Percentiles rank a stretch among this genome's conserved stretches.
phyloP scores from a whole-genome alignment of 352 stramenopile species.

The Stramenopiles sp. region DNA sequence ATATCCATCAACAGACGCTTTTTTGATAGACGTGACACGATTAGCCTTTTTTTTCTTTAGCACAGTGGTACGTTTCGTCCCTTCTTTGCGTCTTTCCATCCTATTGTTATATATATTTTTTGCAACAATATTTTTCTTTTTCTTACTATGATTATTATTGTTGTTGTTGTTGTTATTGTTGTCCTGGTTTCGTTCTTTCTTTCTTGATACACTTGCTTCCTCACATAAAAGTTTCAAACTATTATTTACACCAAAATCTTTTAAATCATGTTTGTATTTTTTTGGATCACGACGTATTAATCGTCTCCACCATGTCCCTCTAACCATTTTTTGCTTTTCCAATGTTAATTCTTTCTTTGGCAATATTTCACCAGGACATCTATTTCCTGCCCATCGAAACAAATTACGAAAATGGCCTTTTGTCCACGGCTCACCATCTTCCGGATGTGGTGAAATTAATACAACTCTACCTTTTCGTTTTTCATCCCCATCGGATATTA shows the following conservation, averaged over 20 bases:
- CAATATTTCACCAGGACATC: not conserved
- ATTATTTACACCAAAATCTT: not conserved
- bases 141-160: no score
- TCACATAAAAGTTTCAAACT: not conserved
- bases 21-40: no score
- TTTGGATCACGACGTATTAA: not conserved
- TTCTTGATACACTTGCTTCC: not conserved
- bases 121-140: no score
- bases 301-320: not conserved
- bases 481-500: not conserved
- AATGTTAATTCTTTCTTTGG: not conserved
- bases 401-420: not conserved
- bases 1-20: not conserved
- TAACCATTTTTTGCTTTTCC: not conserved
- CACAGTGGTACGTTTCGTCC: no score
- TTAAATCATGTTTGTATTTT: not conserved
- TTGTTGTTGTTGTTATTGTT: no score
- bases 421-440: not conserved
- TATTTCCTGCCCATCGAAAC: not conserved
- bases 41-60: no score
- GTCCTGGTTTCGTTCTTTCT: no score
- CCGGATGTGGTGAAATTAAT: not conserved
- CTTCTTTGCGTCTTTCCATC: no score
- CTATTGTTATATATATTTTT: no score
- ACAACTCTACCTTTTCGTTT: not conserved